Conservation (phyloP, 1,139 yeast genomes). For the Yamadazyma spencermartinsiae region DNA sequence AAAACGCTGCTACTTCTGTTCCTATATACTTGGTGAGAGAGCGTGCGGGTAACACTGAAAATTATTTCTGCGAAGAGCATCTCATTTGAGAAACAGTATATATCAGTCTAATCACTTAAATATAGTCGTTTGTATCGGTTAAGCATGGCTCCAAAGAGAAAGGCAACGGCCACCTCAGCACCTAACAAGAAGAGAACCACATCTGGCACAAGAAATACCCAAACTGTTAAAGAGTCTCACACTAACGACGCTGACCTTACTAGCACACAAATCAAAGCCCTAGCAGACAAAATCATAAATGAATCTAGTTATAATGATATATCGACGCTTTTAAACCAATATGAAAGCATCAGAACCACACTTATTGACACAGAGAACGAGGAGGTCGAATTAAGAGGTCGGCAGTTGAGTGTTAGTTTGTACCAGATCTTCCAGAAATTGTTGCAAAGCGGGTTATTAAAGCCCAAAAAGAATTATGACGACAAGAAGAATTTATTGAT, state of each 20-base stretch:
- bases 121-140: neutral
- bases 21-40: constrained; percentile 2
- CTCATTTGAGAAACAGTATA: neutral
- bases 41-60: constrained; percentile 10
- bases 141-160: constrained; percentile 18
- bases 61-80: constrained; percentile 3
- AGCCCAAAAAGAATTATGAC: constrained; percentile 35
- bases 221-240: constrained; percentile 10
- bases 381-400: constrained; percentile 32
- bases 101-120: neutral
- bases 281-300: constrained; percentile 30
- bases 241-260: constrained; percentile 14
- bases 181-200: neutral
- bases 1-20: neutral
- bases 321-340: constrained; percentile 43
- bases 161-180: neutral
- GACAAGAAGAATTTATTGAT: constrained; percentile 49
- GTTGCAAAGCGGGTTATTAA: constrained; percentile 49
- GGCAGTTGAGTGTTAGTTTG: constrained; percentile 54
- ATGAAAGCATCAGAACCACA: constrained; percentile 25
- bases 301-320: constrained; percentile 52
- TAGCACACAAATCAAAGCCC: constrained; percentile 30
- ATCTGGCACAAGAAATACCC: neutral
- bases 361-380: constrained; percentile 23
- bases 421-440: constrained; percentile 59